A percentile compares a stretch with the other conserved stretches of the same genome.
Evolutionary conservation across 129 eudicot genomes (phyloP).

Genomic region (Logfia minima): DNA sequence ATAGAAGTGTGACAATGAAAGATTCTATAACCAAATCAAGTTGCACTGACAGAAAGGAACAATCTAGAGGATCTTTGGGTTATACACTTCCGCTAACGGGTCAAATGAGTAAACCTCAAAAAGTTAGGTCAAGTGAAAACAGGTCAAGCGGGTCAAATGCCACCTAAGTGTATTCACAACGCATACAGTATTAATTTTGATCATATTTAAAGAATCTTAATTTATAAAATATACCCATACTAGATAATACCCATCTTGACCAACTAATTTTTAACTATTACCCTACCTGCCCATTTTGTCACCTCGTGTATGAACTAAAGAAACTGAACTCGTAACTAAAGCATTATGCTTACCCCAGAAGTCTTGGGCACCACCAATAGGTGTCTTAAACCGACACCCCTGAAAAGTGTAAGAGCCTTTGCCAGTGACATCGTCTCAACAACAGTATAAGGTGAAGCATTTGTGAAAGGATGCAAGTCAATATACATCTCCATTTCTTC

Average conservation of each 20-base stretch:
- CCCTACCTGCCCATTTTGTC: conserved; percentile 17
- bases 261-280: not conserved
- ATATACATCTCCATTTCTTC: conserved; percentile 92
- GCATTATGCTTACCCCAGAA: conserved; percentile 59
- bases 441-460: conserved; percentile 85
- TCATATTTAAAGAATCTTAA: not conserved
- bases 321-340: not conserved
- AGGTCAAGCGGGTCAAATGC: not conserved
- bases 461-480: conserved; percentile 80
- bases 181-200: not conserved
- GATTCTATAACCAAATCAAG: too few relatives aligned
- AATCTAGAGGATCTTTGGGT: too few relatives aligned
- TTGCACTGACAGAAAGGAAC: too few relatives aligned
- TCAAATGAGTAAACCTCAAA: too few relatives aligned
- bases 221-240: not conserved
- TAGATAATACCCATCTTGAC: not conserved
- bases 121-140: not conserved
- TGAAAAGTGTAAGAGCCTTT: conserved; percentile 80
- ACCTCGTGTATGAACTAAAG: not conserved
- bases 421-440: conserved; percentile 94
- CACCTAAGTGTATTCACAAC: not conserved
- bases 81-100: too few relatives aligned
- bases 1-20: too few relatives aligned
- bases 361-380: conserved; percentile 74
- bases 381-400: conserved; percentile 91